phyloP scores from a whole-genome alignment of 805 yeast genomes.

The Tetrapisispora fleetii region DNA sequence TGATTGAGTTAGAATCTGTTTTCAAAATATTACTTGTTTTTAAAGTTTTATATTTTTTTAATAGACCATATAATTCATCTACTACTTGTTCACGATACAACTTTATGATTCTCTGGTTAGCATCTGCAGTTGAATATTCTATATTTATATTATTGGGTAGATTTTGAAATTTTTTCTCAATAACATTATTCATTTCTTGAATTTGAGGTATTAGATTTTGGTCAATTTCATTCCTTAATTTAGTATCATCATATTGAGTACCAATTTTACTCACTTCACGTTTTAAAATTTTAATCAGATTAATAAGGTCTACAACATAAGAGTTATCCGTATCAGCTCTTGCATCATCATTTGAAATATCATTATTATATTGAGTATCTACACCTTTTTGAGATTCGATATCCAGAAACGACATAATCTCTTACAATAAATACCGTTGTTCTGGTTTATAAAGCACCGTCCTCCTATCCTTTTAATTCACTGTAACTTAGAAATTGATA shows the following conservation, averaged over 20 bases:
- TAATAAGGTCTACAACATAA: conserved; percentile 1
- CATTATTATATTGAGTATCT: not conserved
- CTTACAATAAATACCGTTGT: not conserved
- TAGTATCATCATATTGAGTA: conserved; percentile 29
- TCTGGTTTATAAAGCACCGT: not conserved
- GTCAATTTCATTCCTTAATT: conserved; percentile 27
- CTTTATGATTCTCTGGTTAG: conserved; percentile 24
- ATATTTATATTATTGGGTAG: conserved; percentile 4
- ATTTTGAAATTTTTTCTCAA: conserved; percentile 9
- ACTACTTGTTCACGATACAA: conserved; percentile 45
- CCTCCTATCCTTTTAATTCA: not conserved
- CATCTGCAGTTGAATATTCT: conserved; percentile 1
- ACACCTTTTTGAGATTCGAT: conserved; percentile 11
- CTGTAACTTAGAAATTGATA: not conserved
- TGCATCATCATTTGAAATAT: not conserved
- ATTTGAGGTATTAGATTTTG: conserved; percentile 14
- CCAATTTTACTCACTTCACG: conserved; percentile 13
- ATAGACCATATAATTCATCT: conserved; percentile 35
- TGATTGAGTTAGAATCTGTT: too few species aligned
- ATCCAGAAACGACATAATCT: conserved; percentile 19
- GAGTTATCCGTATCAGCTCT: not conserved
- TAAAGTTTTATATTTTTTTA: conserved; percentile 34
- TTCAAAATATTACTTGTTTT: conserved; percentile 3
- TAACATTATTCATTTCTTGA: conserved; percentile 4
- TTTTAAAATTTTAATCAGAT: conserved; percentile 7